Percentiles rank a stretch among this genome's conserved stretches.
These are phyloP conservation scores for Fusarium goolgardi DNA, from an alignment of 2,329 filamentous ascomycete genomes.

Conservation along the genomic window DNA sequence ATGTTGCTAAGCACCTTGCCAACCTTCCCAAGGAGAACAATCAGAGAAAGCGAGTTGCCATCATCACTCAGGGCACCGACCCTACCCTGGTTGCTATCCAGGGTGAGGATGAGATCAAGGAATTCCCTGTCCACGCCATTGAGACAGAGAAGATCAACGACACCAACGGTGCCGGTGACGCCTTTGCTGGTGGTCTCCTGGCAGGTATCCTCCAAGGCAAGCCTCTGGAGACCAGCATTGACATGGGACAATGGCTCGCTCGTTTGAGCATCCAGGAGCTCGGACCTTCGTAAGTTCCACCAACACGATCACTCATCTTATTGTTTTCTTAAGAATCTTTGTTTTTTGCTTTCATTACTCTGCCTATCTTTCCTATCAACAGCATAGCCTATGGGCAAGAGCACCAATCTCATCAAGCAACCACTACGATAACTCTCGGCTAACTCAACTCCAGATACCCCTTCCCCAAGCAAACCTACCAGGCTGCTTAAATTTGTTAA, in stretches of 20 bases:
- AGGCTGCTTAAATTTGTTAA: constrained; percentile 55
- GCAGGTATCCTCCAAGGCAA: constrained; percentile 90
- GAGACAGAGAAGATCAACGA: constrained; percentile 84
- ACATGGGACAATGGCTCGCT: constrained; percentile 97
- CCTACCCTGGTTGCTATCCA: constrained; percentile 87
- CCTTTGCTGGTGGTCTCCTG: constrained; percentile 93
- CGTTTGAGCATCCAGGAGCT: constrained; percentile 94
- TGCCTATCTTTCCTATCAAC: constrained; percentile 36
- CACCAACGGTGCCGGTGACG: constrained; percentile 96
- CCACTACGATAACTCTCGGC: constrained; percentile 20
- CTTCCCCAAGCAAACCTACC: constrained; percentile 83
- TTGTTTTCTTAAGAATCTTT: constrained; percentile 10
- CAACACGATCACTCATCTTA: constrained; percentile 14
- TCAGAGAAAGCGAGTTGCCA: constrained; percentile 83
- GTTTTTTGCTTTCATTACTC: constrained; percentile 28
- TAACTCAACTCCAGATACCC: constrained; percentile 70
- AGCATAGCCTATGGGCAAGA: constrained; percentile 23
- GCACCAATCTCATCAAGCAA: constrained; percentile 25
- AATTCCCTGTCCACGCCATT: constrained; percentile 86
- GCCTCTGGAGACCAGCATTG: constrained; percentile 79
- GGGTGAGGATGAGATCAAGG: constrained; percentile 75
- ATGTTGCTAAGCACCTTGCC: constrained; percentile 87
- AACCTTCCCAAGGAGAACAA: constrained; percentile 92
- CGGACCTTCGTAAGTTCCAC: constrained; percentile 85
- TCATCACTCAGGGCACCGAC: constrained; percentile 94